phyloP scores from a whole-genome alignment of 1,284 basidiomycete species.

The Cutaneotrichosporon sp. region DNA sequence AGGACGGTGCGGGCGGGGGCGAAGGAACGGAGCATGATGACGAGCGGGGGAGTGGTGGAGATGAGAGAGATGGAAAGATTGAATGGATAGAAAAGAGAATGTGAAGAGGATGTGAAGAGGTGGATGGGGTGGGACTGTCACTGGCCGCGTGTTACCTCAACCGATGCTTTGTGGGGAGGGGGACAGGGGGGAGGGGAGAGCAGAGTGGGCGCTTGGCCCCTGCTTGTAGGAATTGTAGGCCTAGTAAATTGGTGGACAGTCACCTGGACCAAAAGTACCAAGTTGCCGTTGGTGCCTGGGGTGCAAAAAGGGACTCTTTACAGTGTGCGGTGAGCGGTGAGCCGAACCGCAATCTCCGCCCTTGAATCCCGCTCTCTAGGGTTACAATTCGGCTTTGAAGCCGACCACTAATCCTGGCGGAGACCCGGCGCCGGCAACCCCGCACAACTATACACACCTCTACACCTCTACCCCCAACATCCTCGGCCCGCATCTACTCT shows the following conservation, averaged over 20 bases:
- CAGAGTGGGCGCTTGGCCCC: not conserved
- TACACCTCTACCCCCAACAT: not conserved
- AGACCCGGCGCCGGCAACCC: not conserved
- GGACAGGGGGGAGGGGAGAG: not conserved
- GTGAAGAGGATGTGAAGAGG: not conserved
- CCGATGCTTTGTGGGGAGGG: not conserved
- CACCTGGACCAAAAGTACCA: too few species aligned
- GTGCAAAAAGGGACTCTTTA: too few species aligned
- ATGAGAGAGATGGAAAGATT: conserved; percentile 4
- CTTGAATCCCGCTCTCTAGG: too few species aligned
- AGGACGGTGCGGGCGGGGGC: conserved; percentile 19
- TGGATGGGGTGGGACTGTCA: not conserved
- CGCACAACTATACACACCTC: too few species aligned
- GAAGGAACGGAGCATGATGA: conserved; percentile 27
- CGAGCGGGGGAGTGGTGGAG: not conserved
- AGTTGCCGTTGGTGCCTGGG: too few species aligned
- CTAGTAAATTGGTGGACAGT: too few species aligned
- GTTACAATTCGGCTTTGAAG: not conserved
- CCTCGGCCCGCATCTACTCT: not conserved
- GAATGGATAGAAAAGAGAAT: not conserved
- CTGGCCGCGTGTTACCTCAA: not conserved
- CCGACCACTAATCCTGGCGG: not conserved
- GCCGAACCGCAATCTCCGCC: not conserved
- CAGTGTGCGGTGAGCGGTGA: not conserved
- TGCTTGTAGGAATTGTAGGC: not conserved